Evolutionary conservation across 192 early-diverging fungal genomes (phyloP).

Genomic region (Dimargaris xerosporica): DNA sequence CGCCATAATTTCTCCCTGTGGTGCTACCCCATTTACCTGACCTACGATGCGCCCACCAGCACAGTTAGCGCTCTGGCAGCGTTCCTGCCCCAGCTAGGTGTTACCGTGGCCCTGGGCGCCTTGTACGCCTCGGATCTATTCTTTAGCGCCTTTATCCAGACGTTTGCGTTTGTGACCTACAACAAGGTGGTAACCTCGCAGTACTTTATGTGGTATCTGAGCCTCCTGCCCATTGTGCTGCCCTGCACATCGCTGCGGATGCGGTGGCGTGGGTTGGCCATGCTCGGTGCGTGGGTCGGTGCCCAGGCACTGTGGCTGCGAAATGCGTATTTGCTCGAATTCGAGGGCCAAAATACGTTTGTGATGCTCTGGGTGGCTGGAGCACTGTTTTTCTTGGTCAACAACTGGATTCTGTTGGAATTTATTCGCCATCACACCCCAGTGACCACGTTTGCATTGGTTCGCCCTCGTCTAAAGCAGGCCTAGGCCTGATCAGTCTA

Average conservation of each 20-base stretch:
- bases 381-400: slow-evolving; percentile 48
- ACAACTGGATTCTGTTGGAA: slow-evolving; percentile 52
- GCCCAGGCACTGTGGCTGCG: slow-evolving; percentile 76
- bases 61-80: slow-evolving; percentile 46
- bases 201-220: slow-evolving; percentile 99
- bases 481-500: too few relatives aligned
- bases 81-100: slow-evolving; percentile 67
- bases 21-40: slow-evolving; percentile 90
- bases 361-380: slow-evolving; percentile 56
- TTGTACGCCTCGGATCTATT: slow-evolving; percentile 69
- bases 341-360: slow-evolving; percentile 74
- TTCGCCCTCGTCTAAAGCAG: too few relatives aligned
- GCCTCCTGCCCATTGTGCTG: slow-evolving; percentile 74
- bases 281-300: slow-evolving; percentile 52
- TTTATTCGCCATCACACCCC: slow-evolving; percentile 15
- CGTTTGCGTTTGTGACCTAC: slow-evolving; percentile 87
- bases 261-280: slow-evolving; percentile 28
- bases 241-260: slow-evolving; percentile 38
- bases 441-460: too few relatives aligned
- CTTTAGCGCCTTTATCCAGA: slow-evolving; percentile 84
- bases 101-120: slow-evolving; percentile 29
- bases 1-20: slow-evolving; percentile 97
- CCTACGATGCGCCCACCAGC: slow-evolving; percentile 32
- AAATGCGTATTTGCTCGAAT: slow-evolving; percentile 76
- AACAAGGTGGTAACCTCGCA: slow-evolving; percentile 96